Conservation (phyloP, 176 grass and related monocot genomes). For the Ensete ventricosum region DNA sequence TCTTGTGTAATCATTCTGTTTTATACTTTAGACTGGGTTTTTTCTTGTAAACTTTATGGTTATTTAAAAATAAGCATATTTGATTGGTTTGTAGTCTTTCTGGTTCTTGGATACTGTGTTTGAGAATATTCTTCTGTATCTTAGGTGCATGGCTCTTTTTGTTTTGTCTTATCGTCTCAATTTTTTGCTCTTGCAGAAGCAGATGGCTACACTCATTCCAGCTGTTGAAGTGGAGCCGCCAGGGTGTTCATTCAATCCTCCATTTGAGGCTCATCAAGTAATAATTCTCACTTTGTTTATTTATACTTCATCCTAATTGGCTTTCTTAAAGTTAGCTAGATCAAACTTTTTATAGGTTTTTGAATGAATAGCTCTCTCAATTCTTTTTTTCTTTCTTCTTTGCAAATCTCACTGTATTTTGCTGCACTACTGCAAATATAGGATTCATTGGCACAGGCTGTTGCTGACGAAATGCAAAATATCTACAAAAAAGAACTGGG, state of each 20-base stretch:
- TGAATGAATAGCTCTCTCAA: not conserved
- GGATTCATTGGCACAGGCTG: conserved; percentile 84
- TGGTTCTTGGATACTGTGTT: not conserved
- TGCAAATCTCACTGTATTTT: not conserved
- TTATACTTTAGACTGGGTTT: not conserved
- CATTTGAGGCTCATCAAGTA: conserved; percentile 82
- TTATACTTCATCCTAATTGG: conserved; percentile 6
- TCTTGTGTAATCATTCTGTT: not conserved
- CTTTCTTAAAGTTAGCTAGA: not conserved
- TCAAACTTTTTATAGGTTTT: not conserved
- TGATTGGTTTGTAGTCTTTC: not conserved
- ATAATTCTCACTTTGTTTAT: not conserved
- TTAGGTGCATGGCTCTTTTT: not conserved
- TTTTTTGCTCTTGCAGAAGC: conserved; percentile 35
- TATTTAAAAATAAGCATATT: not conserved
- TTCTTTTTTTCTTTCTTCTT: not conserved
- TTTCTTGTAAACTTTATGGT: not conserved
- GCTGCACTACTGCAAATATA: conserved; percentile 24
- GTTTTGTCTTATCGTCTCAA: not conserved
- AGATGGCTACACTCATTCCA: conserved; percentile 40
- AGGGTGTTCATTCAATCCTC: conserved; percentile 92
- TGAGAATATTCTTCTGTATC: not conserved
- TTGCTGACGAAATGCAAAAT: conserved; percentile 81
- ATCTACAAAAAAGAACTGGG: conserved; percentile 63
- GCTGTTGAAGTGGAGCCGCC: conserved; percentile 76